Base-by-base conservation (phyloP, 441 rosid genomes). In the Macaranga tanarius region DNA sequence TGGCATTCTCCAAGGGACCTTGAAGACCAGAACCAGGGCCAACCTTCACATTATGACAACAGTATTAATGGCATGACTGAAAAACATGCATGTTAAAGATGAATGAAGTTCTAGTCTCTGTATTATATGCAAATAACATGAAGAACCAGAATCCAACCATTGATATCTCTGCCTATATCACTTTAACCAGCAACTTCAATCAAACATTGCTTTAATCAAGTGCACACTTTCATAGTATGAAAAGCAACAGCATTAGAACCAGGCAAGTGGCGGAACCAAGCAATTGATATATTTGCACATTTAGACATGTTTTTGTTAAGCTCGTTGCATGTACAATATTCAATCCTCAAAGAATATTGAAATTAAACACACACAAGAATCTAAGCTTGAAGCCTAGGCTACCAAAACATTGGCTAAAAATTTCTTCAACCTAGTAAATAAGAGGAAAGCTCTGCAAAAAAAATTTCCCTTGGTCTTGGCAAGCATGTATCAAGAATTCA, bases 1-100 rank as follows among this genome's bases (percentile, higher is more conserved):
- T 85, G 72, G 84, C 84, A 85, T 86, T 87, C 84, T 90, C 90
- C 85, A 88, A 80, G 63, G 98, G 97, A 75, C 89, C 97, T 70
- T 84, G 91, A 75, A 93, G 71, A 70, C 71, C 72, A 57, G 98
- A 91, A 76, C 97, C 92, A 25, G 89, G 88, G 76, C 93, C 98
- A 86, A 90, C 88, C 98, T 93, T 84, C 85, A 86, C 38, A 5
- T 71, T 50, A 70, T 61, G 68, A 66, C 83, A 34, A 71, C 12
- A 58, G 77, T 20, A 72, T 71, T 67, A 77, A 70, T 31, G 40
- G 25, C 58, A 60, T 58, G 54, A 73, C 50, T 31, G 68, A 20
- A 16, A 51, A 52, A 28, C 34, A 70, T 25, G 26, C n/a, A 34
- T 26, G 13, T 62, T 31, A n/a, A 38, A 68, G 52, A 50, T 44